A percentile compares a stretch with the other conserved stretches of the same genome.
These are phyloP conservation scores for Schrenkiella parvula DNA, from an alignment of 345 rosid species.

Conservation along the genomic window DNA sequence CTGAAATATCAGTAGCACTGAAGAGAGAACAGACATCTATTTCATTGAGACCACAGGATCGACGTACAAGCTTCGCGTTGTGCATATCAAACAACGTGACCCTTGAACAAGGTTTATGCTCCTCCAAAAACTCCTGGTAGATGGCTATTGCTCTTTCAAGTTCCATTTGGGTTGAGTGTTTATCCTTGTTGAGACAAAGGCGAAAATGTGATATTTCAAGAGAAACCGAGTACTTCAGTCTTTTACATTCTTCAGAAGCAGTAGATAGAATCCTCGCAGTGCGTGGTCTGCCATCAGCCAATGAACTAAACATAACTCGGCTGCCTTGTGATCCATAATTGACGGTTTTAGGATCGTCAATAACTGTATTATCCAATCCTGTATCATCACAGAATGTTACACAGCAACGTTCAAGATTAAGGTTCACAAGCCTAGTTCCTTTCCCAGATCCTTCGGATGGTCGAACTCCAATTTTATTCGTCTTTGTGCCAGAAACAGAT, in stretches of 20 bases:
- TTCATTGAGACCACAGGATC: conserved; percentile 87
- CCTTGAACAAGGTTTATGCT: conserved; percentile 49
- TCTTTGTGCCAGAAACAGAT: conserved; percentile 48
- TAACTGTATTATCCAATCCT: conserved; percentile 56
- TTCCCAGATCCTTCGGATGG: conserved; percentile 65
- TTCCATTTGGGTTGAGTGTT: conserved; percentile 78
- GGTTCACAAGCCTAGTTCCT: conserved; percentile 68
- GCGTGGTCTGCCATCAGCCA: conserved; percentile 80
- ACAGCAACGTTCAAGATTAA: conserved; percentile 80
- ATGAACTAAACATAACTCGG: conserved; percentile 52
- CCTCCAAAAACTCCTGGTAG: conserved; percentile 72
- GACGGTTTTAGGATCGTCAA: conserved; percentile 89
- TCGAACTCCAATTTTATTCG: conserved; percentile 44
- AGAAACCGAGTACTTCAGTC: conserved; percentile 62
- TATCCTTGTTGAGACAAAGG: conserved; percentile 79
- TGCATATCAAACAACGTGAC: conserved; percentile 71
- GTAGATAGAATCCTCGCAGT: conserved; percentile 60
- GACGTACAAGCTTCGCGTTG: conserved; percentile 83
- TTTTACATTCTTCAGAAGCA: conserved; percentile 48
- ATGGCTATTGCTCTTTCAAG: conserved; percentile 82
- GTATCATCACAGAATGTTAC: conserved; percentile 65
- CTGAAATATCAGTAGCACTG: conserved; percentile 81
- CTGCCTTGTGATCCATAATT: conserved; percentile 99
- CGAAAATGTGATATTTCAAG: conserved; percentile 76
- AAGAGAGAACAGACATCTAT: conserved; percentile 84